Evolutionary conservation across 176 grass and related monocot genomes (phyloP).

Genomic region (Eleusine coracana): DNA sequence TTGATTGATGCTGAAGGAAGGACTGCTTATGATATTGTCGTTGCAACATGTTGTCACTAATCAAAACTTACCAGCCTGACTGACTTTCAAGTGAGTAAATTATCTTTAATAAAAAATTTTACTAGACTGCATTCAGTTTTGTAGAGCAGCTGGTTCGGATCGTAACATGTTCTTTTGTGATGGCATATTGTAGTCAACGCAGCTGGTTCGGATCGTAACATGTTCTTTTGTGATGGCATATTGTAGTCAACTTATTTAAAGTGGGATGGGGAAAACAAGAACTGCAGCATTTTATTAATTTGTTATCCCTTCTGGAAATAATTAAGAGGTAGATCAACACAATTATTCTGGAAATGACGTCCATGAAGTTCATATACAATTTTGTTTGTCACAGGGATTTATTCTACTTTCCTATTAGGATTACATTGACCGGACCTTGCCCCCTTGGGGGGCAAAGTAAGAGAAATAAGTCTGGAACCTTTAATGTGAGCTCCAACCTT

Average conservation of each 20-base stretch:
- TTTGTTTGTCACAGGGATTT: constrained; percentile 13
- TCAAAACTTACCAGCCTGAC: neutral
- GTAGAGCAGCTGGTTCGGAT: neutral
- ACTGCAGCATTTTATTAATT: neutral
- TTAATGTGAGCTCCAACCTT: neutral
- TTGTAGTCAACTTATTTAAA: neutral
- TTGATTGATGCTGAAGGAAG: neutral
- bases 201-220: neutral
- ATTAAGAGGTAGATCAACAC: too few relatives aligned
- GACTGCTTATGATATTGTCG: neutral
- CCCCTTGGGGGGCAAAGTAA: neutral
- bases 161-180: neutral
- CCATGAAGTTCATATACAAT: neutral
- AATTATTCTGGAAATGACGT: neutral
- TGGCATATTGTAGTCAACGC: neutral
- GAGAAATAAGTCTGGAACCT: neutral
- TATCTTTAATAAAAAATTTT: neutral
- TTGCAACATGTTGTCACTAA: neutral
- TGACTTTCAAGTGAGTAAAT: neutral
- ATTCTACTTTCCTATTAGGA: constrained; percentile 20
- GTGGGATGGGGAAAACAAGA: neutral
- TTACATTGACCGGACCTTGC: neutral
- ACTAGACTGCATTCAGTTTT: neutral
- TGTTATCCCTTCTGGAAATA: neutral
- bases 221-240: neutral